These are phyloP conservation scores for Spongiforma sp. DNA, from an alignment of 1,284 basidiomycete species.

Conservation along the genomic window DNA sequence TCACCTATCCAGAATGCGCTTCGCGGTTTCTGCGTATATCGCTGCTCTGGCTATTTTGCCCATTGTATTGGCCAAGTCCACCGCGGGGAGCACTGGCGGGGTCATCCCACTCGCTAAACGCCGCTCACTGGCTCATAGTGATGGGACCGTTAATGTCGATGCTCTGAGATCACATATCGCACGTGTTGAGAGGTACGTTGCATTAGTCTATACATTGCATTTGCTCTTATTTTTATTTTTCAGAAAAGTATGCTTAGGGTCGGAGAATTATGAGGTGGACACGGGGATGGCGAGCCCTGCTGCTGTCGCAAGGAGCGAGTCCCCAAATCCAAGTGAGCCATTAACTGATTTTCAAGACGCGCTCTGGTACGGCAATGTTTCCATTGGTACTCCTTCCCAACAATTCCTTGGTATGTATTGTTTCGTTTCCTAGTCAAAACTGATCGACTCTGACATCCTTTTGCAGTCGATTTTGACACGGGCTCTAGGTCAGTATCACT, in stretches of 20 bases:
- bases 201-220: not conserved
- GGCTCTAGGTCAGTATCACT: slow-evolving; percentile 18
- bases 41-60: slow-evolving; percentile 8
- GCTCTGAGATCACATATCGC: slow-evolving; percentile 20
- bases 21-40: slow-evolving; percentile 8
- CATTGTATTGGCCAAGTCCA: slow-evolving; percentile 1
- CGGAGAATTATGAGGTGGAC: slow-evolving; percentile 20
- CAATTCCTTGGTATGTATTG: slow-evolving; percentile 17
- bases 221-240: not conserved
- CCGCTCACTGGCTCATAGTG: slow-evolving; percentile 7
- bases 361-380: slow-evolving; percentile 27
- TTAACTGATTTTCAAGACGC: not conserved
- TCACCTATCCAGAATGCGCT: slow-evolving; percentile 7
- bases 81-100: not conserved
- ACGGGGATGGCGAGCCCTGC: slow-evolving; percentile 12
- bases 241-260: slow-evolving; percentile 26
- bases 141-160: slow-evolving; percentile 10
- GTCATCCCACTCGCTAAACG: slow-evolving; percentile 25
- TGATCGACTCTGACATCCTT: not conserved
- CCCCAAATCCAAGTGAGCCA: too few species aligned
- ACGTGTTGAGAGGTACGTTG: slow-evolving; percentile 17
- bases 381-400: slow-evolving; percentile 20
- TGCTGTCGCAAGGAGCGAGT: not conserved
- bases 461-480: slow-evolving; percentile 28
- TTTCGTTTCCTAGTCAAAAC: not conserved